Evolutionary conservation across 371 early-diverging fungal genomes (phyloP).

Genomic region (Coemansia sp.): DNA sequence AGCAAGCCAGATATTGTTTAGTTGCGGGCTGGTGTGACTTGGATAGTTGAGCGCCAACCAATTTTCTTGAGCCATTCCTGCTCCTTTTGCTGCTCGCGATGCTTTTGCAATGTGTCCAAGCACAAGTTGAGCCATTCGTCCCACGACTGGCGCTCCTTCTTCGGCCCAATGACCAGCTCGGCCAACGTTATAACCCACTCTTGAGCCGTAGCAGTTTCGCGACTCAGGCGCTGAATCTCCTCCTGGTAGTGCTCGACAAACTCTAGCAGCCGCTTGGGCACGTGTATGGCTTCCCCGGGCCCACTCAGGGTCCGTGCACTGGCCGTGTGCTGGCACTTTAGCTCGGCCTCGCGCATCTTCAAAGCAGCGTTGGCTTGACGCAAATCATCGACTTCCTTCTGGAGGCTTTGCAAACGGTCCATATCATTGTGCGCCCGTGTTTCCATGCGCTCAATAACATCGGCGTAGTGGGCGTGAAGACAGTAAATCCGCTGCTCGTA

Average conservation of each 20-base stretch:
- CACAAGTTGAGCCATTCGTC: constrained; percentile 44
- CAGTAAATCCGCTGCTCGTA: constrained; percentile 50
- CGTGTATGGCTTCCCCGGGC: neutral
- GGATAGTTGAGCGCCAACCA: constrained; percentile 7
- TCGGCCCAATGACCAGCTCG: constrained; percentile 40
- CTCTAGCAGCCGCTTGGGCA: constrained; percentile 28
- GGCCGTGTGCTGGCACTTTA: neutral
- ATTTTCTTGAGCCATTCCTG: constrained; percentile 21
- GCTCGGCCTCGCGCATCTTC: constrained; percentile 25
- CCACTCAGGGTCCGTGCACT: neutral
- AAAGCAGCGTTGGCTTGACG: constrained; percentile 16
- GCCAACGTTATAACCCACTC: constrained; percentile 45
- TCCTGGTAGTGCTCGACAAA: constrained; percentile 39
- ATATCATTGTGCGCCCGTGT: constrained; percentile 23
- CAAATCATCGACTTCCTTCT: constrained; percentile 22
- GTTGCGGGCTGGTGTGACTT: neutral
- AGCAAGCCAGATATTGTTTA: neutral
- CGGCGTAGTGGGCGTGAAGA: constrained; percentile 44
- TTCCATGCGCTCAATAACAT: constrained; percentile 41
- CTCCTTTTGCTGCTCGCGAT: constrained; percentile 22
- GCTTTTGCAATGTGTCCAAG: constrained; percentile 33
- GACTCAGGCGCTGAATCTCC: constrained; percentile 26
- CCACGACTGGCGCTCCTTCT: constrained; percentile 40
- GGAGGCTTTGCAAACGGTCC: constrained; percentile 18
- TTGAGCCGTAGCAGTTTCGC: constrained; percentile 35